phyloP scores from a whole-genome alignment of 2,329 filamentous ascomycete species.

The Claviceps fusiformis region DNA sequence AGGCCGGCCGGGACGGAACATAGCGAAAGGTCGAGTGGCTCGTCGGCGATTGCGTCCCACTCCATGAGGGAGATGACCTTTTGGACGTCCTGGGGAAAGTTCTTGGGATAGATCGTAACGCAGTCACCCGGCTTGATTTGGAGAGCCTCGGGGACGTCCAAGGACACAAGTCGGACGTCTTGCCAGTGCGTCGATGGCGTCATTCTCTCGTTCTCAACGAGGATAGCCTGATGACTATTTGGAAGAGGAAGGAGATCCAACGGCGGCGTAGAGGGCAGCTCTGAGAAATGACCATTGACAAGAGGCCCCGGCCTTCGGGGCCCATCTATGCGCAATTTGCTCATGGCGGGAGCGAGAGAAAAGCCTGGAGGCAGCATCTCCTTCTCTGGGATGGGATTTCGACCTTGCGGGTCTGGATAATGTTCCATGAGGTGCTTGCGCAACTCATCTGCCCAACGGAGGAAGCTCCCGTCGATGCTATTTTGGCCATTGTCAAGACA shows the following conservation, averaged over 20 bases:
- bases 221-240: slow-evolving; percentile 37
- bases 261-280: slow-evolving; percentile 15
- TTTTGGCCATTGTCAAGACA: neutral
- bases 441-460: slow-evolving; percentile 62
- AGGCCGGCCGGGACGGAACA: slow-evolving; percentile 22
- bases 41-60: slow-evolving; percentile 64
- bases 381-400: slow-evolving; percentile 59
- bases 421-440: slow-evolving; percentile 49
- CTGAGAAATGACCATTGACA: slow-evolving; percentile 6
- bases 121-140: slow-evolving; percentile 60
- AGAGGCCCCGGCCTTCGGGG: neutral
- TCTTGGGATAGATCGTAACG: slow-evolving; percentile 73
- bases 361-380: slow-evolving; percentile 64
- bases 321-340: neutral
- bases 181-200: slow-evolving; percentile 78
- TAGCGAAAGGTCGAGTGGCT: slow-evolving; percentile 39
- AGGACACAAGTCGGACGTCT: slow-evolving; percentile 70
- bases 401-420: slow-evolving; percentile 54
- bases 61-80: slow-evolving; percentile 63
- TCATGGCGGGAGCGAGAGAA: slow-evolving; percentile 19
- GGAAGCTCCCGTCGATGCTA: slow-evolving; percentile 69
- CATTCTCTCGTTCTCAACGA: slow-evolving; percentile 56
- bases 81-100: slow-evolving; percentile 70
- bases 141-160: slow-evolving; percentile 28
- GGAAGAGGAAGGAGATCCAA: slow-evolving; percentile 39